Evolutionary conservation across 306 rosid genomes (phyloP), one percentile per base, ranked within the genome.

Genomic region (Cyclanthera cordifolia): DNA sequence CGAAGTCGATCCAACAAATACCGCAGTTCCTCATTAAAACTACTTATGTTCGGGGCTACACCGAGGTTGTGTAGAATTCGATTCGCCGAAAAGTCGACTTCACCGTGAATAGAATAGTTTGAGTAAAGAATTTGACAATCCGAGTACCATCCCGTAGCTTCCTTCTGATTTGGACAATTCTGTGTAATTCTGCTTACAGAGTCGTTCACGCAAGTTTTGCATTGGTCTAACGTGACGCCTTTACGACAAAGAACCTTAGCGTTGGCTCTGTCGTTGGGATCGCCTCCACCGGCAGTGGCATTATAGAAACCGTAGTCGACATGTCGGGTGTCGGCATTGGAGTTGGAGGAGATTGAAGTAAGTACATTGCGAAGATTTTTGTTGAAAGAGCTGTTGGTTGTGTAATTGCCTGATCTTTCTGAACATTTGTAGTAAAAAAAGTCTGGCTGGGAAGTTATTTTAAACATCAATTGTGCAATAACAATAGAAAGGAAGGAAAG

Each of bases 161-260:
- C 52, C 51, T 63, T 63, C 30, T 63, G 69, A 32, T 4, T 21
- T 11, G 69, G 69, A 13, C 69, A 64, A 3, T 4, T 24, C 21
- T 63, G 25, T 11, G 0, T 20, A 24, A 23, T 28, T 7, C 49
- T 6, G 14, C 10, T 11, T 0, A 52, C 50, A 0, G 82, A 24
- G 7, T 13, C 2, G 9, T 60, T 71, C 32, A 75, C 24, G 16
- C 82, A 78, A 53, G 16, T 27, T 0, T 39, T 75, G 39, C 82
- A 81, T 0, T 0, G 0, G 0, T 19, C 51, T 19, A 46, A 21
- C 1, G 16, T 2, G 34, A 32, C 9, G 4, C 49, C 74, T 55
- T 73, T 78, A 6, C 79, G 53, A 17, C 84, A 80, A 11, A 80
- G 75, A 6, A 60, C 81, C 58, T 76, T 73, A 8, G 73, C 76